Evolutionary conservation across 108 stramenopile genomes (phyloP).

Genomic region (Cyclotella kingstonii): DNA sequence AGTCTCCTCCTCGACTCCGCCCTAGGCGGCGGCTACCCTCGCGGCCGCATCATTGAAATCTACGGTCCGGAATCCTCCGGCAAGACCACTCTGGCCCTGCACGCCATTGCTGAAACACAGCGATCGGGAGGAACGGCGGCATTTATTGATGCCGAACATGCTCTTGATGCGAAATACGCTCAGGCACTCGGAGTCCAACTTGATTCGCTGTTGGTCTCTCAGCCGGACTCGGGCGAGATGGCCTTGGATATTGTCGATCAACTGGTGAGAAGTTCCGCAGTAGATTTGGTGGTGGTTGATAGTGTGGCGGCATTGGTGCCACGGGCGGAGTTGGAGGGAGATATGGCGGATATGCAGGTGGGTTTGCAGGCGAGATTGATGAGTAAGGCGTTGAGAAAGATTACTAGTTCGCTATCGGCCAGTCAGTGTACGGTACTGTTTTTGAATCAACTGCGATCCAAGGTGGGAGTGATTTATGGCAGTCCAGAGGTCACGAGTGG

Average conservation of each 20-base stretch:
- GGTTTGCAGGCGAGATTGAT: slow-evolving; percentile 94
- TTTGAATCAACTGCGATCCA: slow-evolving; percentile 91
- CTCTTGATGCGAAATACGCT: slow-evolving; percentile 95
- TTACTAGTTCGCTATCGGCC: slow-evolving; percentile 78
- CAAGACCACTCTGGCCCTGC: slow-evolving; percentile 96
- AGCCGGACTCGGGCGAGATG: slow-evolving; percentile 97
- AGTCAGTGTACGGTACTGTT: slow-evolving; percentile 91
- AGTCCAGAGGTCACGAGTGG: slow-evolving; percentile 94
- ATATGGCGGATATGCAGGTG: slow-evolving; percentile 88
- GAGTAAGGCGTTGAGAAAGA: slow-evolving; percentile 96
- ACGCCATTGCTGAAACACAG: slow-evolving; percentile 92
- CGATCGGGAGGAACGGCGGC: slow-evolving; percentile 86
- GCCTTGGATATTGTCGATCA: slow-evolving; percentile 97
- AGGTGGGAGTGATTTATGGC: slow-evolving; percentile 93
- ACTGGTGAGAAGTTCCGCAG: slow-evolving; percentile 84
- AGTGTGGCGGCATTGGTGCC: slow-evolving; percentile 95
- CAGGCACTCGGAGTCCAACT: slow-evolving; percentile 83
- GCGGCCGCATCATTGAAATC: slow-evolving; percentile 90
- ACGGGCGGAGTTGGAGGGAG: slow-evolving; percentile 91
- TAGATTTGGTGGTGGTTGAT: slow-evolving; percentile 96
- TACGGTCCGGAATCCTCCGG: slow-evolving; percentile 96
- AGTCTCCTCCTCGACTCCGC: slow-evolving; percentile 50
- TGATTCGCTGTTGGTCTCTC: slow-evolving; percentile 81
- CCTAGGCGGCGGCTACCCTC: slow-evolving; percentile 80
- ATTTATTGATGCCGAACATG: slow-evolving; percentile 97